These are phyloP conservation scores for Gastrodia elata DNA, from an alignment of 106 monocot genomes.

Conservation along the genomic window DNA sequence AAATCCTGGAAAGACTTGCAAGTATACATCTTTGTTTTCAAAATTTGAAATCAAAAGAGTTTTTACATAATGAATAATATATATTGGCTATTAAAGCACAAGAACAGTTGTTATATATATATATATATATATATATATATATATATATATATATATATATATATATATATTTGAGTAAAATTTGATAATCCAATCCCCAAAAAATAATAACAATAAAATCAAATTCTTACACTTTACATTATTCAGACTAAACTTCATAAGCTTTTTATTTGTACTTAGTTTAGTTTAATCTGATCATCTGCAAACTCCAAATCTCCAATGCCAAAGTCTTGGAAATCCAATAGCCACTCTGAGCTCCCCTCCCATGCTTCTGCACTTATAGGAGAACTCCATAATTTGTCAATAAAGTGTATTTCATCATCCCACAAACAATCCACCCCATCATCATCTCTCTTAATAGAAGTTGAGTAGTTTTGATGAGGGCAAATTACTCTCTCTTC, in stretches of 20 bases:
- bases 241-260: neutral
- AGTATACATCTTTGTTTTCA: neutral
- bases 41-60: neutral
- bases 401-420: conserved; percentile 20
- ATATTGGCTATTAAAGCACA: neutral
- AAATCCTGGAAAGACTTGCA: no score
- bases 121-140: neutral
- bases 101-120: neutral
- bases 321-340: conserved; percentile 47
- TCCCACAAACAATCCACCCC: conserved; percentile 14
- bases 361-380: conserved; percentile 29
- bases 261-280: neutral
- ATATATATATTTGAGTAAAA: neutral
- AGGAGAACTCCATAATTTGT: conserved; percentile 22
- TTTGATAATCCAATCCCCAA: neutral
- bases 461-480: conserved; percentile 12
- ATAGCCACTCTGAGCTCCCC: conserved; percentile 39
- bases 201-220: neutral
- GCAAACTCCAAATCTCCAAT: conserved; percentile 15
- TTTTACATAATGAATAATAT: neutral
- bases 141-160: neutral
- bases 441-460: conserved; percentile 1
- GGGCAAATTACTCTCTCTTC: conserved; percentile 1
- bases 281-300: conserved; percentile 2
- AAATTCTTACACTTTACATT: neutral